Conservation (phyloP, 1,284 basidiomycete species). For the Ustilago cynodontis region DNA sequence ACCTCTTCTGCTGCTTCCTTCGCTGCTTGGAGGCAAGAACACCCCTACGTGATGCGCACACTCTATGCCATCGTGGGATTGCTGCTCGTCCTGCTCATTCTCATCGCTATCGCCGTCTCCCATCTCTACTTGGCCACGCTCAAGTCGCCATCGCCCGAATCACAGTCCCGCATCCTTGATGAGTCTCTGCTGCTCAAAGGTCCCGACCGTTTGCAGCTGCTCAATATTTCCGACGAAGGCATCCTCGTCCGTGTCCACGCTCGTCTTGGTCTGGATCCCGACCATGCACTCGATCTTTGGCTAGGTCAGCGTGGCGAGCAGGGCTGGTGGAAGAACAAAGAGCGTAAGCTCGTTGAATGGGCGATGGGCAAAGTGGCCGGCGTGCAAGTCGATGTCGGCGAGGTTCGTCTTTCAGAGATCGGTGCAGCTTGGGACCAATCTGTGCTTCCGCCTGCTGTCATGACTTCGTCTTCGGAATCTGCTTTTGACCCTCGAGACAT, state of each 20-base stretch:
- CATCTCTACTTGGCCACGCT: conserved; percentile 57
- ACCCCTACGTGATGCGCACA: conserved; percentile 37
- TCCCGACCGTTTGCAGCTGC: conserved; percentile 56
- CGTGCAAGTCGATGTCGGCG: conserved; percentile 58
- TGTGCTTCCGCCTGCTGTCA: conserved; percentile 16
- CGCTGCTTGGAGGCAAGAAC: conserved; percentile 45
- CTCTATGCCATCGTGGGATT: conserved; percentile 41
- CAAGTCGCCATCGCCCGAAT: conserved; percentile 45
- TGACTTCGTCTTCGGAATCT: neutral
- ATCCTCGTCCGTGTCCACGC: conserved; percentile 59
- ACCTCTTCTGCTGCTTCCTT: conserved; percentile 37
- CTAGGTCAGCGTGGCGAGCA: conserved; percentile 49
- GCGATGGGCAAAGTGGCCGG: conserved; percentile 59
- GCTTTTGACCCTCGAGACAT: conserved; percentile 48
- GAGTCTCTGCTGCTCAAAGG: conserved; percentile 58
- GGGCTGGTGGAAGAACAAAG: conserved; percentile 57
- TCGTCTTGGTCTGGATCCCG: conserved; percentile 61
- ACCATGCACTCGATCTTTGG: conserved; percentile 62
- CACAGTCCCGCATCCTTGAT: conserved; percentile 57
- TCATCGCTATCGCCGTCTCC: conserved; percentile 42
- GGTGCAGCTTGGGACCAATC: conserved; percentile 37
- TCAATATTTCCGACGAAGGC: conserved; percentile 60
- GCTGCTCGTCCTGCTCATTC: conserved; percentile 44
- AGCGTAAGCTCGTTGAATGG: conserved; percentile 63
- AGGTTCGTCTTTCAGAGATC: conserved; percentile 52